A percentile compares a stretch with the other conserved stretches of the same genome.
phyloP scores from a whole-genome alignment of 2,329 filamentous ascomycete genomes.

The Trichocomaceae sp. region DNA sequence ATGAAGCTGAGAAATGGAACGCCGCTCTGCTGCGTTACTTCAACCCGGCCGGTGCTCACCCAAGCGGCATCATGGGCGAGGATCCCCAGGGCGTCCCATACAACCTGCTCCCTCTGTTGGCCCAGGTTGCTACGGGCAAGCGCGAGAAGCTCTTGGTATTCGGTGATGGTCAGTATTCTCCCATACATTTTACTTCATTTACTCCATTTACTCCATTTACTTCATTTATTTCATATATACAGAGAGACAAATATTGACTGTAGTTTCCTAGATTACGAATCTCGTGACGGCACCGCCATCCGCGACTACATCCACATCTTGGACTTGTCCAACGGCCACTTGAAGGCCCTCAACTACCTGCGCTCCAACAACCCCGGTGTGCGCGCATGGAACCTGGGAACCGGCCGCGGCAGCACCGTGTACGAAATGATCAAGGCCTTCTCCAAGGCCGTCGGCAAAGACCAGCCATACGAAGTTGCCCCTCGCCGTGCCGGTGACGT shows the following conservation, averaged over 20 bases:
- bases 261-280: slow-evolving; percentile 67
- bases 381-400: slow-evolving; percentile 93
- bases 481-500: slow-evolving; percentile 82
- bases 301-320: slow-evolving; percentile 98
- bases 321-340: slow-evolving; percentile 78
- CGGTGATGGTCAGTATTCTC: slow-evolving; percentile 64
- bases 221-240: background rate
- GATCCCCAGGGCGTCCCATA: slow-evolving; percentile 93
- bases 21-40: slow-evolving; percentile 92
- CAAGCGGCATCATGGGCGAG: slow-evolving; percentile 94
- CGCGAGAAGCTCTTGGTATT: slow-evolving; percentile 91
- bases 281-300: slow-evolving; percentile 85
- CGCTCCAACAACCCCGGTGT: slow-evolving; percentile 78
- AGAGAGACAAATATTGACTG: background rate
- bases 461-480: slow-evolving; percentile 80
- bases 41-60: slow-evolving; percentile 92
- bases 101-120: slow-evolving; percentile 89
- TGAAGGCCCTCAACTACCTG: slow-evolving; percentile 85
- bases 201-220: too few species aligned
- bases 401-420: slow-evolving; percentile 88
- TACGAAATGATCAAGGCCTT: slow-evolving; percentile 98
- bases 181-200: background rate
- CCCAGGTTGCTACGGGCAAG: slow-evolving; percentile 92
- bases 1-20: slow-evolving; percentile 75
- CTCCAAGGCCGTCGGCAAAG: slow-evolving; percentile 73